Conservation (phyloP, 345 rosid genomes). For the Linum lewisii region DNA sequence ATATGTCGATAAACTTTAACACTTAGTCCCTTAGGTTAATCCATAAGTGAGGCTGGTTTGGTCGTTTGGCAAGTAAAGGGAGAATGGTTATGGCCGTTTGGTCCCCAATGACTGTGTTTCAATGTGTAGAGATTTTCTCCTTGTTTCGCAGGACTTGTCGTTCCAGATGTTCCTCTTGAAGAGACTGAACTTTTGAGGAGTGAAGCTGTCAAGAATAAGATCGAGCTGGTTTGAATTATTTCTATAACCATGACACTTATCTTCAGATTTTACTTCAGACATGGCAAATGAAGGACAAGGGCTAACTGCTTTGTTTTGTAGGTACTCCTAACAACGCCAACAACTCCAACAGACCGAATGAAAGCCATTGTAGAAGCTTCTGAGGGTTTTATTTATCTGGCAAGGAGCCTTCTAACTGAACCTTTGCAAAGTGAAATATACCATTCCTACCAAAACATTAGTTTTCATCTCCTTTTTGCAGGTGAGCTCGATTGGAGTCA, state of each 20-base stretch:
- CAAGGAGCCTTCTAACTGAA: slow-evolving; percentile 24
- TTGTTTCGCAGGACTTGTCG: slow-evolving; percentile 3
- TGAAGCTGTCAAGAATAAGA: slow-evolving; percentile 3
- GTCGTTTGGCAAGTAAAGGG: too few species aligned
- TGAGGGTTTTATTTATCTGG: slow-evolving; percentile 87
- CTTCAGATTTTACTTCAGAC: background rate
- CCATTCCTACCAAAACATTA: background rate
- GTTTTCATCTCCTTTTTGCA: slow-evolving; percentile 11
- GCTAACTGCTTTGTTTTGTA: background rate
- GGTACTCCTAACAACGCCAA: slow-evolving; percentile 87
- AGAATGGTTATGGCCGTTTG: background rate
- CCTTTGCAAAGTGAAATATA: background rate
- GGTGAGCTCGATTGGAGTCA: slow-evolving; percentile 92
- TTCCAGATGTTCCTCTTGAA: slow-evolving; percentile 3
- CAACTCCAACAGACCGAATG: slow-evolving; percentile 69
- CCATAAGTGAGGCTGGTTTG: too few species aligned
- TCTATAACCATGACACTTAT: background rate
- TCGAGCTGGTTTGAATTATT: background rate
- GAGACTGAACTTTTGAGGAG: slow-evolving; percentile 2
- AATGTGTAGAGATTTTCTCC: background rate
- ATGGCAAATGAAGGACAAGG: background rate
- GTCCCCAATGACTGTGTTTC: background rate
- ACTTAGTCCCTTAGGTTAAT: too few species aligned
- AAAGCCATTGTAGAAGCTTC: slow-evolving; percentile 73
- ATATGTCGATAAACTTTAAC: too few species aligned